Base-by-base conservation (phyloP, 2,329 filamentous ascomycete genomes). In the Rugonectria rugulosa region DNA sequence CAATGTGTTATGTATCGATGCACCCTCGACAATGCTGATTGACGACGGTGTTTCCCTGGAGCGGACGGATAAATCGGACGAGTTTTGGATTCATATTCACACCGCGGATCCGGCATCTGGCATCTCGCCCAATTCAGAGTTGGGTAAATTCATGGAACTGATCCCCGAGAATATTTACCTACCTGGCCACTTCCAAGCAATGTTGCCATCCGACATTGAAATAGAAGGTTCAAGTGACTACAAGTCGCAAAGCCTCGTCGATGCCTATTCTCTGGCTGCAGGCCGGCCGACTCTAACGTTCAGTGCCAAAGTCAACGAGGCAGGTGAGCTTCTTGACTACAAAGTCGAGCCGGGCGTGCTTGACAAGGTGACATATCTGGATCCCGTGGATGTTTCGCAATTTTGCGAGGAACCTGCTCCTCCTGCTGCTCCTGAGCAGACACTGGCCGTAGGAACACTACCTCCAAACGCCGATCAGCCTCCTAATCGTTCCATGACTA, bases 11-110 rank as follows among this genome's bases (percentile, higher is more conserved):
- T 92, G 89, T 62, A 90, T 96, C 56, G 91, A 96, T 67, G 80
- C 83, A 23, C 78, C 80, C 17, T 75, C 73, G 29, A 89, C 91
- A 0, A 77, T 81, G 23, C 86, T 94, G 63, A 89, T 95, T 54
- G 91, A 96, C 63, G 91, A 96, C 68, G 91, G 88, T 2, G 74
- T 96, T 8, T 94, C 90, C 1, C 68, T 95, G 7, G 87, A 92
- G 67, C 70, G 73, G 40, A 82, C 87, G 1, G 73, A 77, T 4
- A 75, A 72, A 15, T 58, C 79, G 17, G 69, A 79, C 45, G 79
- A 89, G 61, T 85, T 84, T 66, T 95, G 91, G 91, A 77, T 94
- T 24, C 90, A 92, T 67, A 74, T 92, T 26, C 91, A 95, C 70
- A 82, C 90, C 36, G 91, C 91, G 12, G 91, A 95, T 66, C 90